These are phyloP conservation scores for Elymus sibiricus DNA, from an alignment of 176 grass and related monocot species.

Conservation along the genomic window DNA sequence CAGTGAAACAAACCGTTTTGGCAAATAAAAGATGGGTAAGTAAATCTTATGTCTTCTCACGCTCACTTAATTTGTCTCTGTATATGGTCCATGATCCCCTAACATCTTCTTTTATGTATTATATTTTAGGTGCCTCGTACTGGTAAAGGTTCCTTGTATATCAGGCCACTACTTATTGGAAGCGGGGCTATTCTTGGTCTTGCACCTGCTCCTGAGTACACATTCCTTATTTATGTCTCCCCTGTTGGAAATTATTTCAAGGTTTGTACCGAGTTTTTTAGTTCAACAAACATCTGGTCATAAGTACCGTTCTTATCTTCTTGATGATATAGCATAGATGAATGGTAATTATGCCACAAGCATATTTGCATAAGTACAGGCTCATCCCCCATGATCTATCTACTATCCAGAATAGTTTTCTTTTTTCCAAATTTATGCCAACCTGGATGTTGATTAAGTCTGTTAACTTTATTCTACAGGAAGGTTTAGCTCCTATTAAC, in stretches of 20 bases:
- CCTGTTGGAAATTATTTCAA: slow-evolving; percentile 99
- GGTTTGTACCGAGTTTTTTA: slow-evolving; percentile 44
- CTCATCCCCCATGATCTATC: not conserved
- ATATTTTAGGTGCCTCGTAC: slow-evolving; percentile 68
- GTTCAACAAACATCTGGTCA: not conserved
- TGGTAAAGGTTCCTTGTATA: slow-evolving; percentile 87
- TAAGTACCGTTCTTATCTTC: not conserved
- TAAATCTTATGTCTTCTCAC: not conserved
- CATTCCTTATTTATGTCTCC: slow-evolving; percentile 88
- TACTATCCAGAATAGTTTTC: not conserved
- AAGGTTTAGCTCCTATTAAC: slow-evolving; percentile 90
- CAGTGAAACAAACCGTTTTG: slow-evolving; percentile 83
- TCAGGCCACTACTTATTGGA: slow-evolving; percentile 83
- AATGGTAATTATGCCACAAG: not conserved
- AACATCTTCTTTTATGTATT: not conserved
- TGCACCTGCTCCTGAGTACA: slow-evolving; percentile 86
- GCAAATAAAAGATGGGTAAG: slow-evolving; percentile 87
- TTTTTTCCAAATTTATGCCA: not conserved
- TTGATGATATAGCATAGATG: not conserved
- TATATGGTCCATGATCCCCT: not conserved
- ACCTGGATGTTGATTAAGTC: not conserved
- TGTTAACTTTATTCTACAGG: slow-evolving; percentile 46
- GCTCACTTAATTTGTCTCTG: too few relatives aligned
- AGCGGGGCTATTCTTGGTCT: slow-evolving; percentile 89
- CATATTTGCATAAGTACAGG: not conserved